Conservation (phyloP, 2,329 filamentous ascomycete species). For the Alternaria viburni region DNA sequence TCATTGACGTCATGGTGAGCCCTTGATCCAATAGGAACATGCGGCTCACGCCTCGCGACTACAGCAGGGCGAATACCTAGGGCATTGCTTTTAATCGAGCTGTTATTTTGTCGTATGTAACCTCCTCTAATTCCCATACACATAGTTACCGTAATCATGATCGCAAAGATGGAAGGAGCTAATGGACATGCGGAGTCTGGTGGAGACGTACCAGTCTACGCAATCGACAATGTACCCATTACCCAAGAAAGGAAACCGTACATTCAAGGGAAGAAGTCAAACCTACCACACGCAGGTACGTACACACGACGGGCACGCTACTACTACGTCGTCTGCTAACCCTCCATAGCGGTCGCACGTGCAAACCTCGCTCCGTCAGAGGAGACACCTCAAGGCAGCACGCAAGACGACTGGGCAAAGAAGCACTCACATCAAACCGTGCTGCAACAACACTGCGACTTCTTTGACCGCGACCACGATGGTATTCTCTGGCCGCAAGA, state of each 20-base stretch:
- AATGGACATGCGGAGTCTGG: neutral
- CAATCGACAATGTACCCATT: conserved; percentile 15
- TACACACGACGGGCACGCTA: neutral
- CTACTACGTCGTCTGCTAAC: neutral
- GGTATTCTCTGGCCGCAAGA: conserved; percentile 61
- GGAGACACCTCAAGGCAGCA: conserved; percentile 52
- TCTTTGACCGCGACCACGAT: conserved; percentile 60
- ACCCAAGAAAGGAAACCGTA: conserved; percentile 18
- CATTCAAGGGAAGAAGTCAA: conserved; percentile 7
- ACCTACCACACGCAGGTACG: conserved; percentile 22
- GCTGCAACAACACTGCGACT: conserved; percentile 61
- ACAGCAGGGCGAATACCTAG: neutral
- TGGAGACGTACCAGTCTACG: conserved; percentile 5
- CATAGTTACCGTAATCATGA: neutral
- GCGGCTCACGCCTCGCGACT: neutral
- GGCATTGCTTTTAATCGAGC: neutral
- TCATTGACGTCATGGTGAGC: conserved; percentile 14
- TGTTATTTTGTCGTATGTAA: neutral
- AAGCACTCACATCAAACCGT: conserved; percentile 52
- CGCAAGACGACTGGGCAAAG: conserved; percentile 46
- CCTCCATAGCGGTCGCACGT: conserved; percentile 46
- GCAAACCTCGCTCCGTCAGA: conserved; percentile 51
- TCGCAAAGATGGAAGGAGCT: conserved; percentile 1
- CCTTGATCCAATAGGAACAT: conserved; percentile 10
- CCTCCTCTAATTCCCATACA: neutral